A percentile compares a stretch with the other conserved stretches of the same genome.
phyloP scores from a whole-genome alignment of 2,329 filamentous ascomycete genomes.

The Penicillium sp. region DNA sequence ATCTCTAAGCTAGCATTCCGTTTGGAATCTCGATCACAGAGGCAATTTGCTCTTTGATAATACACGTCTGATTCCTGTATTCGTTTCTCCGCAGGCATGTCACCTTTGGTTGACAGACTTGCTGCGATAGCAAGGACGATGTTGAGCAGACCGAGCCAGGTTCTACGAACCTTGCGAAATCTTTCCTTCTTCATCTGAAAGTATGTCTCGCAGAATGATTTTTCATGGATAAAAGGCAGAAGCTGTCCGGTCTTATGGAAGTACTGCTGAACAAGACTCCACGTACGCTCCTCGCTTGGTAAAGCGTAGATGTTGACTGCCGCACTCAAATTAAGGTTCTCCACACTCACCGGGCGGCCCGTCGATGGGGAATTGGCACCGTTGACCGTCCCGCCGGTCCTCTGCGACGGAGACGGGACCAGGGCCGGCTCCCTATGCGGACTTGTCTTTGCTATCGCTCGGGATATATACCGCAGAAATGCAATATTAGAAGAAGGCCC shows the following conservation, averaged over 20 bases:
- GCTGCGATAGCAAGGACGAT: slow-evolving; percentile 35
- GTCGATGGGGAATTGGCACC: slow-evolving; percentile 16
- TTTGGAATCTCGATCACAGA: slow-evolving; percentile 23
- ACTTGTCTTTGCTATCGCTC: slow-evolving; percentile 17
- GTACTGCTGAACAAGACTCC: slow-evolving; percentile 23
- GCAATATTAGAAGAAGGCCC: slow-evolving; percentile 31
- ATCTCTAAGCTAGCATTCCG: slow-evolving; percentile 26
- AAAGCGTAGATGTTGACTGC: slow-evolving; percentile 21
- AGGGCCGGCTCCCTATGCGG: background rate
- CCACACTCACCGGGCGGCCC: background rate
- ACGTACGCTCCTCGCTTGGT: slow-evolving; percentile 19
- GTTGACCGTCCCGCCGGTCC: slow-evolving; percentile 17
- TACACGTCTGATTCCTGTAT: slow-evolving; percentile 24
- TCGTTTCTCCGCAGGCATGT: slow-evolving; percentile 12
- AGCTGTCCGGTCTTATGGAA: slow-evolving; percentile 34
- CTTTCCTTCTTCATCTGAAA: slow-evolving; percentile 21
- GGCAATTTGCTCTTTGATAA: slow-evolving; percentile 24
- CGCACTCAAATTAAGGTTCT: slow-evolving; percentile 1
- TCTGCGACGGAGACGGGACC: background rate
- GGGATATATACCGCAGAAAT: slow-evolving; percentile 25
- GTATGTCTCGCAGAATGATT: slow-evolving; percentile 32
- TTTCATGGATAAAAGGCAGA: slow-evolving; percentile 34
- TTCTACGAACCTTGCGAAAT: slow-evolving; percentile 30
- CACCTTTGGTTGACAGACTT: slow-evolving; percentile 14
- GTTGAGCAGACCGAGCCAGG: slow-evolving; percentile 37